Evolutionary conservation across 2,329 filamentous ascomycete genomes (phyloP).

Genomic region (Aspergillus sp.): DNA sequence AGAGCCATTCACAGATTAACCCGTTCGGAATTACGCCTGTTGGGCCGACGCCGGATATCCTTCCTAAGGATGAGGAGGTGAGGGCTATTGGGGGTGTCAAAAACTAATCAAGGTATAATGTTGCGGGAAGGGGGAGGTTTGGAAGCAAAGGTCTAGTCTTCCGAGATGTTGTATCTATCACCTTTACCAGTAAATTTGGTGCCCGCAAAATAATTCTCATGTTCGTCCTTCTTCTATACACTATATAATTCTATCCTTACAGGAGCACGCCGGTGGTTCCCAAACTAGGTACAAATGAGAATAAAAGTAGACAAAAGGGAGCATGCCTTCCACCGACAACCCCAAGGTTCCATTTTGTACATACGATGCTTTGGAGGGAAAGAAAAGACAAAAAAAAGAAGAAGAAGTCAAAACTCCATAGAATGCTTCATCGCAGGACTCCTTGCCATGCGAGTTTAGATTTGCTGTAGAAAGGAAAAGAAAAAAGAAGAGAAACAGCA

Average conservation of each 20-base stretch:
- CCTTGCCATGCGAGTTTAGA: conserved; percentile 34
- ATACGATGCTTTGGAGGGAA: conserved; percentile 12
- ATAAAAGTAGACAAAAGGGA: conserved; percentile 3
- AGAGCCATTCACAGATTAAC: conserved; percentile 66
- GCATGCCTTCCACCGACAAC: neutral
- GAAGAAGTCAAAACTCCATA: conserved; percentile 22
- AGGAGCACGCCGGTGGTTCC: neutral
- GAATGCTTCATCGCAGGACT: conserved; percentile 30
- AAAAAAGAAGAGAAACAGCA: neutral
- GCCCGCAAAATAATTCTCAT: neutral
- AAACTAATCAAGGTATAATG: neutral
- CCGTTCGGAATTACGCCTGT: conserved; percentile 74
- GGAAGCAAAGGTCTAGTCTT: neutral
- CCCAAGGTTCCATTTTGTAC: conserved; percentile 15
- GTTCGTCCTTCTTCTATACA: conserved; percentile 13
- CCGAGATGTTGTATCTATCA: neutral
- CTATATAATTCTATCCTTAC: conserved; percentile 13
- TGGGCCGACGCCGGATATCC: conserved; percentile 78
- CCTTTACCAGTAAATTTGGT: neutral
- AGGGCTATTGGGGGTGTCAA: conserved; percentile 21
- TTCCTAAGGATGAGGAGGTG: conserved; percentile 78
- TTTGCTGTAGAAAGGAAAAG: conserved; percentile 6
- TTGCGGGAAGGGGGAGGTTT: neutral
- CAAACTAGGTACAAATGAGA: conserved; percentile 17
- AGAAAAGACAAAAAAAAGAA: conserved; percentile 14